Conservation (phyloP, 2,329 filamentous ascomycete species). For the Fusarium luffae region DNA sequence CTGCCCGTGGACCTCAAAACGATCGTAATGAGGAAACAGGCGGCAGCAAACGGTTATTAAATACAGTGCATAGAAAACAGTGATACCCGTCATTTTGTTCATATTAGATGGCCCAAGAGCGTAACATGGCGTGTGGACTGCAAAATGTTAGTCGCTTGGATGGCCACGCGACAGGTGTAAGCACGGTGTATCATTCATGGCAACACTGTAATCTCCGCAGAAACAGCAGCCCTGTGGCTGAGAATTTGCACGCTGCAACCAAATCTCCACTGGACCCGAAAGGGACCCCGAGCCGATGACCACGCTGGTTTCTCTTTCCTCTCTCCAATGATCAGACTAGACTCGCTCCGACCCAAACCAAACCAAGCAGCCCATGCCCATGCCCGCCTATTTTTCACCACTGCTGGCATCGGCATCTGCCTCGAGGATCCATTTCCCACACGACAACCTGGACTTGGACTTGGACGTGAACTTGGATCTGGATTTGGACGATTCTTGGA, state of each 20-base stretch:
- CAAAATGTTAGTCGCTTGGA: not conserved
- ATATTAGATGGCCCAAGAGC: constrained; percentile 1
- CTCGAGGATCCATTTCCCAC: constrained; percentile 39
- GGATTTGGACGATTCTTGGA: constrained; percentile 26
- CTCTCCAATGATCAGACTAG: not conserved
- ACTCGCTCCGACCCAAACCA: constrained; percentile 1
- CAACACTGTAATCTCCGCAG: constrained; percentile 10
- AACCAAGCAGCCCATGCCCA: constrained; percentile 32
- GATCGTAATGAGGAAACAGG: not conserved
- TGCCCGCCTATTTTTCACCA: constrained; percentile 45
- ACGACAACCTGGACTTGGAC: constrained; percentile 32
- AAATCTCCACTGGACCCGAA: constrained; percentile 21
- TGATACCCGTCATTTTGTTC: constrained; percentile 4
- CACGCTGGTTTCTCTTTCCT: constrained; percentile 22
- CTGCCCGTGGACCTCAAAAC: too few species aligned
- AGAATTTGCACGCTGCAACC: constrained; percentile 19
- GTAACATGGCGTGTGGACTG: constrained; percentile 2
- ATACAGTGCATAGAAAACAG: constrained; percentile 25
- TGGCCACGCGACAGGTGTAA: constrained; percentile 3
- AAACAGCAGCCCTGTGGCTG: constrained; percentile 19
- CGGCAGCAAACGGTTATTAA: constrained; percentile 5
- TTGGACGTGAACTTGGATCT: constrained; percentile 17
- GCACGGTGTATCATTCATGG: not conserved
- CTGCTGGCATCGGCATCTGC: constrained; percentile 43
- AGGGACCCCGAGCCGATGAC: constrained; percentile 5